Percentiles rank a stretch among this genome's conserved stretches.
Evolutionary conservation across 257 asterid genomes (phyloP).

Genomic region (Lantana camara): DNA sequence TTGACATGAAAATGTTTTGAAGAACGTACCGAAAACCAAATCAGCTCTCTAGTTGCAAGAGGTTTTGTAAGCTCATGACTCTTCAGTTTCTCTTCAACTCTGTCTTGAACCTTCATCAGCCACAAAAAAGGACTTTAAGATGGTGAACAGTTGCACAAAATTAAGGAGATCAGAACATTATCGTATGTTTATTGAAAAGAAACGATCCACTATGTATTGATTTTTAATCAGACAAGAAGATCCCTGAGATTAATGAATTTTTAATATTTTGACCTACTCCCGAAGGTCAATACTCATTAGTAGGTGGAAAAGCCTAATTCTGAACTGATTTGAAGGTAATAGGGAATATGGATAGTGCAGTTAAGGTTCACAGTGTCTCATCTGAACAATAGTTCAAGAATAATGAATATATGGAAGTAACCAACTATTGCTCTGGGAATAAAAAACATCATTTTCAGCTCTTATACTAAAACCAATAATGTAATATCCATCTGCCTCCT

Average conservation of each 20-base stretch:
- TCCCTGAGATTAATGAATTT: not conserved
- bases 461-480: not conserved
- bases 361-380: not conserved
- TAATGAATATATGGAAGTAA: not conserved
- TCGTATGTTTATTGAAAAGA: not conserved
- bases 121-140: constrained; percentile 21
- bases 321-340: not conserved
- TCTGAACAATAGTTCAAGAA: too few species aligned
- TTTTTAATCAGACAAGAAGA: not conserved
- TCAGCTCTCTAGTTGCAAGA: constrained; percentile 79
- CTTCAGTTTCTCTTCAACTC: constrained; percentile 64
- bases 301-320: too few species aligned
- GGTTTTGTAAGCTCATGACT: constrained; percentile 71
- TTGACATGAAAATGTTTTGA: constrained; percentile 18
- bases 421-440: too few species aligned
- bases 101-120: constrained; percentile 64
- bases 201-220: not conserved
- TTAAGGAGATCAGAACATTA: not conserved
- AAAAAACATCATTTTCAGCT: not conserved
- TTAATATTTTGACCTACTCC: not conserved
- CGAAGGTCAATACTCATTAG: too few species aligned
- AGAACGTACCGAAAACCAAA: constrained; percentile 80
- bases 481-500: not conserved
- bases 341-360: not conserved
- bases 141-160: constrained; percentile 14